Evolutionary conservation across 163 green algal species (phyloP).

Genomic region (Prototheca cutis): DNA sequence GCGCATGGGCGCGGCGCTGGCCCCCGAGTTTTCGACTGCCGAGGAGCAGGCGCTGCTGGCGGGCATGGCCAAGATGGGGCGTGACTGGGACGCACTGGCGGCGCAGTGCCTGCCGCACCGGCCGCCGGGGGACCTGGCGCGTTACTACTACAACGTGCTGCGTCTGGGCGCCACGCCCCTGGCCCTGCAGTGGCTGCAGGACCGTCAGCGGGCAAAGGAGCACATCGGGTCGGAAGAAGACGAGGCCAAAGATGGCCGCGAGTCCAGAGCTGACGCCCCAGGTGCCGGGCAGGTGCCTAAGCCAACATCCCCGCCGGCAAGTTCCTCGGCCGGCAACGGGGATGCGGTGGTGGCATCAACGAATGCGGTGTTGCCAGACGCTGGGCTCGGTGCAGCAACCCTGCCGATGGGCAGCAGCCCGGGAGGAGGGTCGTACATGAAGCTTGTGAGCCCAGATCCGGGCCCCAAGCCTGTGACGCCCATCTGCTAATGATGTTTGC

Average conservation of each 20-base stretch:
- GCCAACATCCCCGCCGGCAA: too few species aligned
- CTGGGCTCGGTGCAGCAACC: too few species aligned
- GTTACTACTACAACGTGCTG: constrained; percentile 29
- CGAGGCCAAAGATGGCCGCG: too few species aligned
- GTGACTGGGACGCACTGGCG: constrained; percentile 17
- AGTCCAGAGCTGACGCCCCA: too few species aligned
- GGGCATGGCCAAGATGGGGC: constrained; percentile 18
- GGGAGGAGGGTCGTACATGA: too few species aligned
- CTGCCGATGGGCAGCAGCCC: too few species aligned
- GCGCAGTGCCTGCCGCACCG: constrained; percentile 5
- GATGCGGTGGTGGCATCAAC: too few species aligned
- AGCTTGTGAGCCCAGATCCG: background rate
- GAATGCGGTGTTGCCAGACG: too few species aligned
- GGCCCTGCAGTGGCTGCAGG: background rate
- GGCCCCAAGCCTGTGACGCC: background rate
- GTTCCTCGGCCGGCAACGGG: too few species aligned
- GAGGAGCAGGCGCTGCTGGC: constrained; percentile 17
- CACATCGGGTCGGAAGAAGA: too few species aligned
- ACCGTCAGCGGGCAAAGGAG: background rate
- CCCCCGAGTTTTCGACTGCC: background rate
- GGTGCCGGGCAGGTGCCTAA: too few species aligned
- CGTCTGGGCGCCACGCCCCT: background rate
- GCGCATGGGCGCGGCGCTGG: constrained; percentile 12
- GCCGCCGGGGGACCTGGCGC: constrained; percentile 7
- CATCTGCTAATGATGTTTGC: background rate